Base-by-base conservation (phyloP, 768 basidiomycete genomes). In the Lentinula lateritia region DNA sequence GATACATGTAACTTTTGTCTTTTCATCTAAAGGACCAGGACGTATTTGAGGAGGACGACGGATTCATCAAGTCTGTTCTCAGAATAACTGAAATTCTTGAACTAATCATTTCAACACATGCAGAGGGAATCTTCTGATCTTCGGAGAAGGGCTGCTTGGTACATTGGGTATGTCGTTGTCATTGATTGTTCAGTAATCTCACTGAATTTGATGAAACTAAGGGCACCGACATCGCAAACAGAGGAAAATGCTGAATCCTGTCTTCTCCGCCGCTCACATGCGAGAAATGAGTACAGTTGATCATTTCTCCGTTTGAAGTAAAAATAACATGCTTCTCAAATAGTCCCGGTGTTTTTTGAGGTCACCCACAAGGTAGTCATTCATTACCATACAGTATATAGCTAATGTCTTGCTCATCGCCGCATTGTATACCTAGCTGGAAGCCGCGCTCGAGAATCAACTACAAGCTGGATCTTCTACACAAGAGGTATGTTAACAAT, bases 171-270 rank as follows among this genome's bases (percentile, higher is more conserved):
- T 36, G 46, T 15, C n/a, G 10, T 28, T 12, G 8, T 34, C 55
- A 5, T 23, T 6, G 7, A 9, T 15, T 28, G 12, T 42, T 8
- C n/a, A 18, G 8, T 46, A 28, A 1, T n/a, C 10, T 20, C 46
- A 8, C 13, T 18, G 4, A 16, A 13, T 16, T 38, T 32, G 13
- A 15, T 41, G 7, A 6, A 7, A 16, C 10, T 6, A 5, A 60
- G 59, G 59, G 34, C 65, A 71, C 12, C 70, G 66, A 18, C 74
- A 75, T 59, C 63, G 68, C 50, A 70, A 63, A 42, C 74, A 76
- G 64, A 68, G 74, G 23, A 74, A 73, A 61, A 68, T 76, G 65
- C 66, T 77, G 52, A 74, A 74, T 23, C 70, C 72, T 2, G 71
- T 73, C 8, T 77, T 76, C 63, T 74, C 74, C 12, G 65, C 63